Conservation (phyloP, 2,329 filamentous ascomycete species). For the Colletotrichum sp. region DNA sequence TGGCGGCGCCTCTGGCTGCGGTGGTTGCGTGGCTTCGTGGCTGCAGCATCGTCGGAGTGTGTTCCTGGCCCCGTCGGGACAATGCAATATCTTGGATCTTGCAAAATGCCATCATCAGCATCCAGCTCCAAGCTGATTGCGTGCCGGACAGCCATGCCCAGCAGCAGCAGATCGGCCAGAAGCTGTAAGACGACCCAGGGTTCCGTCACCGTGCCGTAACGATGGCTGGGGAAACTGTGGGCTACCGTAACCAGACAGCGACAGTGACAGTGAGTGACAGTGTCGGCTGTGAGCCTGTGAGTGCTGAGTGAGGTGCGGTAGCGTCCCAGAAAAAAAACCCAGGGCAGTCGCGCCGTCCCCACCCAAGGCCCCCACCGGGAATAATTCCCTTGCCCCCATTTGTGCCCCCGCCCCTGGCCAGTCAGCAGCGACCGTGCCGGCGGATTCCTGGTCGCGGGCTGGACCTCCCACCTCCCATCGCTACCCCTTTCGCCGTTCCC, state of each 20-base stretch:
- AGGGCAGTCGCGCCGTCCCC: background rate
- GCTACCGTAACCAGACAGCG: background rate
- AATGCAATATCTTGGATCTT: background rate
- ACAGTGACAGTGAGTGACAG: background rate
- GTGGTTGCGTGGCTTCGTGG: background rate
- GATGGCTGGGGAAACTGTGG: background rate
- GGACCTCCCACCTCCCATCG: constrained; percentile 4
- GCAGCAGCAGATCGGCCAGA: background rate
- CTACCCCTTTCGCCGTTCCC: background rate
- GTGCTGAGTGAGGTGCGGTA: background rate
- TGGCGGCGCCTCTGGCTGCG: background rate
- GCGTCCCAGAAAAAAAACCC: background rate
- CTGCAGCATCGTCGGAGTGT: background rate
- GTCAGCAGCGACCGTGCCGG: background rate
- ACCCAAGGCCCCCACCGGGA: background rate
- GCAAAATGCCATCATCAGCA: background rate
- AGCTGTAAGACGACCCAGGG: background rate
- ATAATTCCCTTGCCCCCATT: background rate
- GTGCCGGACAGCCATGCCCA: background rate
- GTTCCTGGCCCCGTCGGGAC: background rate
- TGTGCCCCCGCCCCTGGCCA: background rate
- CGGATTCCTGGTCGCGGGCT: background rate
- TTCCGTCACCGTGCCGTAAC: background rate
- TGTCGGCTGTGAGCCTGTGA: background rate
- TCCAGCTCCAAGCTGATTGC: background rate